A percentile compares a stretch with the other conserved stretches of the same genome.
These are phyloP conservation scores for Aspergillus pseudoterreus DNA, from an alignment of 2,329 filamentous ascomycete genomes.

Conservation along the genomic window DNA sequence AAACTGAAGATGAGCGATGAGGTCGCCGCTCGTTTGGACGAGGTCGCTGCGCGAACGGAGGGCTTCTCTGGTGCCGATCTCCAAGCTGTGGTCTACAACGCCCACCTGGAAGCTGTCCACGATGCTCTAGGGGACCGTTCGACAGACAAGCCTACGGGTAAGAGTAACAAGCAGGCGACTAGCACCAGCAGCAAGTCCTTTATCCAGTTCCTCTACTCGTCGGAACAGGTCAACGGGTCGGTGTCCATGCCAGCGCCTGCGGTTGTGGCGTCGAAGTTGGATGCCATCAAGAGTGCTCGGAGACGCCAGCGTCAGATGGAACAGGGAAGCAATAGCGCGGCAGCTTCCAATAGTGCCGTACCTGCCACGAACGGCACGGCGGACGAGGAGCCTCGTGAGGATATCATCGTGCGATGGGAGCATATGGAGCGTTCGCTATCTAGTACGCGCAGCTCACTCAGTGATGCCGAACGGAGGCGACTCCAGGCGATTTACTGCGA, in stretches of 20 bases:
- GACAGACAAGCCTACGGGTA: conserved; percentile 39
- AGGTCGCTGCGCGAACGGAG: conserved; percentile 74
- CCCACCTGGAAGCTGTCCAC: conserved; percentile 94
- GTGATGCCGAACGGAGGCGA: conserved; percentile 68
- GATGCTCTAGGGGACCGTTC: conserved; percentile 68
- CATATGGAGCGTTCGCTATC: conserved; percentile 76
- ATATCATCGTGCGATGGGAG: conserved; percentile 79
- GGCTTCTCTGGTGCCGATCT: conserved; percentile 93
- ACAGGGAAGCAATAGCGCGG: conserved; percentile 21
- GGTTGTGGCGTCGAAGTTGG: conserved; percentile 74
- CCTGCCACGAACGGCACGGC: conserved; percentile 21
- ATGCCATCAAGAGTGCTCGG: conserved; percentile 69
- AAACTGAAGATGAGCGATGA: conserved; percentile 72
- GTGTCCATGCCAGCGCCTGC: conserved; percentile 70
- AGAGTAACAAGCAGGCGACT: conserved; percentile 24
- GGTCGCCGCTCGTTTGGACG: conserved; percentile 61
- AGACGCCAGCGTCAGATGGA: conserved; percentile 58
- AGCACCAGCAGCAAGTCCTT: conserved; percentile 49
- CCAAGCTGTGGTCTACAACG: conserved; percentile 92
- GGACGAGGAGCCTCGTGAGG: conserved; percentile 45
- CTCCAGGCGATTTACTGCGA: conserved; percentile 82
- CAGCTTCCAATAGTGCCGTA: conserved; percentile 11
- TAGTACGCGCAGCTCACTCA: conserved; percentile 78
- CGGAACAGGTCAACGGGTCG: conserved; percentile 51
- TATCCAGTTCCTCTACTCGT: conserved; percentile 79